Evolutionary conservation across 2,329 filamentous ascomycete species (phyloP).

Genomic region (Thielaviopsis populi): DNA sequence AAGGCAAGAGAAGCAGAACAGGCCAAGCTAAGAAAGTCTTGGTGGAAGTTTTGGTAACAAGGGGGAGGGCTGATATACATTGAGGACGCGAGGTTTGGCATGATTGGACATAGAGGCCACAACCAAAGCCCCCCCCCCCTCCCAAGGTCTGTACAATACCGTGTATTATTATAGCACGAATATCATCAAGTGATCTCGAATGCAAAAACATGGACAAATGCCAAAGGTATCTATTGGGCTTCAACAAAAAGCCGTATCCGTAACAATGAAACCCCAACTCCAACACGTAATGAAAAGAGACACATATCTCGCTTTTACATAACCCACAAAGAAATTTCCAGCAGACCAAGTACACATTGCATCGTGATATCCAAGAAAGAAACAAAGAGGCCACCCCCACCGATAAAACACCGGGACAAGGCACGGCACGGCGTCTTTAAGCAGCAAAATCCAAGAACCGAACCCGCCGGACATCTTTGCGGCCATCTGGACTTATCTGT

Average conservation of each 20-base stretch:
- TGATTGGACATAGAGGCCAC: not conserved
- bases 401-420: not conserved
- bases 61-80: not conserved
- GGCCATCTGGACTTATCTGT: constrained; percentile 2
- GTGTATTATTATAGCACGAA: constrained; percentile 18
- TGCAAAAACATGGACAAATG: not conserved
- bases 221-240: not conserved
- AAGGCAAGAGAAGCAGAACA: constrained; percentile 24
- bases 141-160: constrained; percentile 9
- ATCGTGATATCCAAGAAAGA: not conserved
- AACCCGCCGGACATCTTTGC: constrained; percentile 10
- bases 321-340: not conserved
- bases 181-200: not conserved
- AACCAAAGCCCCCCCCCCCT: not conserved
- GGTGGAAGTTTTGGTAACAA: constrained; percentile 43
- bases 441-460: constrained; percentile 9
- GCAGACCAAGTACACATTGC: not conserved
- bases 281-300: not conserved
- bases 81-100: not conserved
- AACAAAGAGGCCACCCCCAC: not conserved
- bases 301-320: not conserved
- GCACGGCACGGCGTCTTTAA: not conserved
- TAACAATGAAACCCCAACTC: not conserved
- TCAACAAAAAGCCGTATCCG: not conserved
- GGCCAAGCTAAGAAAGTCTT: constrained; percentile 26